Evolutionary conservation across 306 rosid genomes (phyloP), one percentile per base, ranked within the genome.

Genomic region (Citrullus amarus): DNA sequence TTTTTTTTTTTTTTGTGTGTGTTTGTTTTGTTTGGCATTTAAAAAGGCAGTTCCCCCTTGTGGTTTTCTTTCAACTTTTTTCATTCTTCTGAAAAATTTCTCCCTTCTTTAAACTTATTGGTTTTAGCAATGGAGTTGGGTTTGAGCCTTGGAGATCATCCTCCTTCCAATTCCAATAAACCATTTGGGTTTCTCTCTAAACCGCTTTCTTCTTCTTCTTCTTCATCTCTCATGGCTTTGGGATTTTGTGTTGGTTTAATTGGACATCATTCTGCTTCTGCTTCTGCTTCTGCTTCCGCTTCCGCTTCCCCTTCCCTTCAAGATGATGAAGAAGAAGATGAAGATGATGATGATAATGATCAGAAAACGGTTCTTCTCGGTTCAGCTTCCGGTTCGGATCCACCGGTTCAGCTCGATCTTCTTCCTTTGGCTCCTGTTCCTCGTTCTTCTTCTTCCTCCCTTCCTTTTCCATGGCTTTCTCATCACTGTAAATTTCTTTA

Each of bases 321-420:
- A 1, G 54, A 22, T 4, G 75, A 51, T 36, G 84, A 43, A 10
- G 14, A 8, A 51, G 65, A 77, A 2, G 85, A 82, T 11, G 76
- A 54, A 1, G 77, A 28, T 6, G 83, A 63, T 48, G 81, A 81
- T 5, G 83, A 77, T 0, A 60, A 77, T 11, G 77, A 61, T 11
- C 53, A 53, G 63, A 55, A 78, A 17, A 71, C 36, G 10, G 76
- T 78, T 25, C 54, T 30, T 25, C 18, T 34, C 22, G 88, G 88
- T 11, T 85, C 92, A 75, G 90, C 86, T 84, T 93, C 91, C 30
- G 89, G 89, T 14, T 85, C 91, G 80, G 93, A 91, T 86, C 92
- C 92, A 36, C 97, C 98, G 30, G 9, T 91, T 81, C 99, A 92
- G 84, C 96, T 93, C 6, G 86, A 89, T 61, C 98, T 93, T 69